phyloP scores from a whole-genome alignment of 805 yeast genomes.

The Suhomyces kilbournensis region DNA sequence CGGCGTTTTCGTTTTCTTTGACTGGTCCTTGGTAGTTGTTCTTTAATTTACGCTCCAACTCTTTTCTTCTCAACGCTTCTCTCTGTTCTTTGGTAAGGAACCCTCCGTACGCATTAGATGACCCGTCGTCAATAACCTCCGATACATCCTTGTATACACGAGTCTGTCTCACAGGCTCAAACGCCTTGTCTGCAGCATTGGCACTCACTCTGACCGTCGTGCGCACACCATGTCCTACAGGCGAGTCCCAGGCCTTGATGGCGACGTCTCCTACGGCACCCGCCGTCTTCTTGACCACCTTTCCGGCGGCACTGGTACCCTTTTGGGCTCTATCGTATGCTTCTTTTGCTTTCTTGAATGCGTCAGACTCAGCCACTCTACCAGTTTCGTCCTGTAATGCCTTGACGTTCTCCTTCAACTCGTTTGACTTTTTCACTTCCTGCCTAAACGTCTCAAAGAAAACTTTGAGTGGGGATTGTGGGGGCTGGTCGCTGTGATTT shows the following conservation, averaged over 20 bases:
- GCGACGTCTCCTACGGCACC: constrained; percentile 90
- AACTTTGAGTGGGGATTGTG: constrained; percentile 85
- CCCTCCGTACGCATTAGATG: constrained; percentile 86
- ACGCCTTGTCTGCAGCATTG: constrained; percentile 78
- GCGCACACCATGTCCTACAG: constrained; percentile 87
- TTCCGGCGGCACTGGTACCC: constrained; percentile 61
- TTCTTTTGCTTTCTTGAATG: constrained; percentile 87
- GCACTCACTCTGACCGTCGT: constrained; percentile 80
- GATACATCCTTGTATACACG: constrained; percentile 84
- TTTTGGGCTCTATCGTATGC: constrained; percentile 86
- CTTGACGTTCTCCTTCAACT: constrained; percentile 87
- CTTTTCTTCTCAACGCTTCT: constrained; percentile 55
- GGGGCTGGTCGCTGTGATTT: constrained; percentile 20
- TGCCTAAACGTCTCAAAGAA: constrained; percentile 86
- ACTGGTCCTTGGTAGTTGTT: constrained; percentile 67
- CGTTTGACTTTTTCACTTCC: constrained; percentile 89
- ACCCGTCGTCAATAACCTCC: constrained; percentile 89
- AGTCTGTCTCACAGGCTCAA: constrained; percentile 92
- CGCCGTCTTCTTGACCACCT: constrained; percentile 85
- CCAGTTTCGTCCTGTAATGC: constrained; percentile 96
- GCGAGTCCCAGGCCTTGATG: constrained; percentile 91
- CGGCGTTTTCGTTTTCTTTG: constrained; percentile 77
- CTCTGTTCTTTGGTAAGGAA: constrained; percentile 83
- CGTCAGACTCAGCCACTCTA: constrained; percentile 87
- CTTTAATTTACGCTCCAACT: constrained; percentile 51